Evolutionary conservation across 192 early-diverging fungal species (phyloP).

Genomic region (Coemansia sp.): DNA sequence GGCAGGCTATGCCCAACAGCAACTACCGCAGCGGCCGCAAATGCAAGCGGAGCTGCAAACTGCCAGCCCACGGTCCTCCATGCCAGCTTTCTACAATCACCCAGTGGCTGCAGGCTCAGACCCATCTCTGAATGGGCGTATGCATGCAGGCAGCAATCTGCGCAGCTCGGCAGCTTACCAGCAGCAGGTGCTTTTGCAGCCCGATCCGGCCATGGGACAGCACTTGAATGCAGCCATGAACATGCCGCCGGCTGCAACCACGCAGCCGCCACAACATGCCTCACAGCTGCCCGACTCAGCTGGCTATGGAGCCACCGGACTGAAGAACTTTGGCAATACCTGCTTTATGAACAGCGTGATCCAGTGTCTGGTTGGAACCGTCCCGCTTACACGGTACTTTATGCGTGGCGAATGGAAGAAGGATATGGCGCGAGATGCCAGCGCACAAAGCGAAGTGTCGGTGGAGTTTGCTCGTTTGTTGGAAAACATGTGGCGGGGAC

Average conservation of each 20-base stretch:
- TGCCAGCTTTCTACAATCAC: slow-evolving; percentile 23
- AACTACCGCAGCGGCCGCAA: slow-evolving; percentile 5
- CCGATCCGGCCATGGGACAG: neutral
- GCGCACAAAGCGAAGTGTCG: slow-evolving; percentile 68
- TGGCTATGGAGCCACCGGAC: slow-evolving; percentile 63
- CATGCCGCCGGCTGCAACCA: slow-evolving; percentile 11
- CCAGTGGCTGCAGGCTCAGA: slow-evolving; percentile 43
- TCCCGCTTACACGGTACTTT: slow-evolving; percentile 71
- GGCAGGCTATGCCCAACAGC: slow-evolving; percentile 3
- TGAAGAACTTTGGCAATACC: slow-evolving; percentile 82
- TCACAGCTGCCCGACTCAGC: slow-evolving; percentile 42
- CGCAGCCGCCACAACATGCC: slow-evolving; percentile 12
- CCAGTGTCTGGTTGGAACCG: slow-evolving; percentile 72
- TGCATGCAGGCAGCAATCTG: slow-evolving; percentile 40
- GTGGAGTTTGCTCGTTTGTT: slow-evolving; percentile 78
- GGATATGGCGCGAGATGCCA: slow-evolving; percentile 19
- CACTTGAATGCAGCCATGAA: slow-evolving; percentile 2
- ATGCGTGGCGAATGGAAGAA: slow-evolving; percentile 56
- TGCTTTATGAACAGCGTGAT: slow-evolving; percentile 86
- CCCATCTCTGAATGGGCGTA: slow-evolving; percentile 44
- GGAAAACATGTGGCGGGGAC: slow-evolving; percentile 76
- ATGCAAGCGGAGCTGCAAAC: slow-evolving; percentile 5
- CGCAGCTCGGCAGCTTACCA: slow-evolving; percentile 30
- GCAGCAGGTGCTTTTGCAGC: slow-evolving; percentile 8
- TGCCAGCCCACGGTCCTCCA: slow-evolving; percentile 1